Percentiles rank a stretch among this genome's conserved stretches.
phyloP scores from a whole-genome alignment of 2,329 filamentous ascomycete species.

The Gliomastix tumulicola region DNA sequence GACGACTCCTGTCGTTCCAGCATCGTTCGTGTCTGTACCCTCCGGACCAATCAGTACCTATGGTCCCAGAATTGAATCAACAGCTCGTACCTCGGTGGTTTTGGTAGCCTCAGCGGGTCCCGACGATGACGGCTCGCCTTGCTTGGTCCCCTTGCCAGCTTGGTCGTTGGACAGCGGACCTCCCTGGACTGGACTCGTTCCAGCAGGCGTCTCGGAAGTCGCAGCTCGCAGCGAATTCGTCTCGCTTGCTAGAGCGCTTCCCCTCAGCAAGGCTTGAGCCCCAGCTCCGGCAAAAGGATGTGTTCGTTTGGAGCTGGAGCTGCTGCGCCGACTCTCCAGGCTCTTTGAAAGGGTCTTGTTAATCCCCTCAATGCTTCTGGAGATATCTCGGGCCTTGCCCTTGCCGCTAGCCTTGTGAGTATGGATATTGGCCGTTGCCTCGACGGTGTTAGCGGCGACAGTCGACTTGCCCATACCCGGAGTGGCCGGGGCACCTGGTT shows the following conservation, averaged over 20 bases:
- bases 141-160: not conserved
- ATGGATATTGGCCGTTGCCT: slow-evolving; percentile 70
- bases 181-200: slow-evolving; percentile 31
- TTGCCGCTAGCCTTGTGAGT: slow-evolving; percentile 38
- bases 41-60: slow-evolving; percentile 19
- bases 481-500: slow-evolving; percentile 83
- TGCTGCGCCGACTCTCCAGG: slow-evolving; percentile 85
- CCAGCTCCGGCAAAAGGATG: slow-evolving; percentile 43
- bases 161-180: slow-evolving; percentile 13
- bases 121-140: not conserved
- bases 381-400: slow-evolving; percentile 34
- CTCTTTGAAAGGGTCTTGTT: slow-evolving; percentile 79
- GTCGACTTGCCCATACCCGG: slow-evolving; percentile 89
- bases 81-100: slow-evolving; percentile 44
- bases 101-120: slow-evolving; percentile 11
- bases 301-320: slow-evolving; percentile 76
- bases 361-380: slow-evolving; percentile 61
- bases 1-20: slow-evolving; percentile 30
- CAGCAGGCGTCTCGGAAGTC: slow-evolving; percentile 31
- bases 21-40: slow-evolving; percentile 14
- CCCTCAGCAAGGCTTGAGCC: slow-evolving; percentile 34
- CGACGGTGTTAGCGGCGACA: slow-evolving; percentile 79
- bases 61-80: slow-evolving; percentile 45
- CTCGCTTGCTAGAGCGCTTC: slow-evolving; percentile 48
- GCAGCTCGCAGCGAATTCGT: slow-evolving; percentile 50